These are phyloP conservation scores for Theileria orientalis DNA, from an alignment of 169 alveolate species.

Conservation along the genomic window DNA sequence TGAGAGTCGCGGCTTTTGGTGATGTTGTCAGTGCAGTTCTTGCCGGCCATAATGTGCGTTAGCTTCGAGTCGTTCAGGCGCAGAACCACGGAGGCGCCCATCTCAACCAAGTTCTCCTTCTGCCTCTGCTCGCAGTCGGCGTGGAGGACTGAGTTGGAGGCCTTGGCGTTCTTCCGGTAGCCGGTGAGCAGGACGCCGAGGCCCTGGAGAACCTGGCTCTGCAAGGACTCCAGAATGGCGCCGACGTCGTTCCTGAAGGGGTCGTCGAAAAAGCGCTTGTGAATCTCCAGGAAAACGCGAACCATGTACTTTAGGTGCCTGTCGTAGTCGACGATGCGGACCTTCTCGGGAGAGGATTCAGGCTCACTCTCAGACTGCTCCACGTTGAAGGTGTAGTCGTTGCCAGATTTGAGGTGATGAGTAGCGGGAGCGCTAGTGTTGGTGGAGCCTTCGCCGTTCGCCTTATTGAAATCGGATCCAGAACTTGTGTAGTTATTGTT, in stretches of 20 bases:
- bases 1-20: constrained; percentile 75
- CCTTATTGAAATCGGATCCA: constrained; percentile 35
- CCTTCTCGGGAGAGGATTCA: constrained; percentile 54
- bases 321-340: constrained; percentile 79
- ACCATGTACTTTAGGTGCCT: constrained; percentile 85
- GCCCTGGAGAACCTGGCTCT: constrained; percentile 73
- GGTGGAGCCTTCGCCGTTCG: constrained; percentile 32
- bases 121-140: constrained; percentile 88
- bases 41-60: constrained; percentile 88
- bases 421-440: constrained; percentile 1
- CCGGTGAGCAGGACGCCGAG: constrained; percentile 87
- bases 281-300: constrained; percentile 81
- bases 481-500: constrained; percentile 62
- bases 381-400: constrained; percentile 13
- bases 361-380: constrained; percentile 33
- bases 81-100: constrained; percentile 82
- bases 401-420: neutral
- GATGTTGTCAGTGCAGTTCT: constrained; percentile 85
- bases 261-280: constrained; percentile 78
- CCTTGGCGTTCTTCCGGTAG: constrained; percentile 81
- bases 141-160: constrained; percentile 73
- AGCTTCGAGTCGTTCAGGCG: constrained; percentile 78
- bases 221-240: constrained; percentile 74
- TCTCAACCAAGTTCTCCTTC: constrained; percentile 81
- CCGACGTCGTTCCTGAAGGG: constrained; percentile 86